Evolutionary conservation across 495 filamentous ascomycete genomes (phyloP).

Genomic region (Penicillium turbatum): DNA sequence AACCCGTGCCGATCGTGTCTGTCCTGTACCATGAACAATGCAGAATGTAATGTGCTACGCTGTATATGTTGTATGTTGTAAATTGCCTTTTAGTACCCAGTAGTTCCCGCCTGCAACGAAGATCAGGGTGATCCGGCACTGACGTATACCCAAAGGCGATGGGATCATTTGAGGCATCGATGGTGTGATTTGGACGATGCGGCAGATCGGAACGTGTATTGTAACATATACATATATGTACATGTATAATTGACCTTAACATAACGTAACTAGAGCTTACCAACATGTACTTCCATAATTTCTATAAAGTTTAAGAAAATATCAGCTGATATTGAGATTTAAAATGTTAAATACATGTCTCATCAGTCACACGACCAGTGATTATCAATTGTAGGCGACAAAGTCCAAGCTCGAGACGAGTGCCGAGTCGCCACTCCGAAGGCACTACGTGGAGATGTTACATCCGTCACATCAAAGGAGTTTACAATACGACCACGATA

Average conservation of each 20-base stretch:
- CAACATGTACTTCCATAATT: background rate
- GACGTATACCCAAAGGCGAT: conserved; percentile 32
- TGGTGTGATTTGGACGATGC: conserved; percentile 37
- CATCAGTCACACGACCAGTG: conserved; percentile 2
- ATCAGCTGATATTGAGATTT: too few relatives aligned
- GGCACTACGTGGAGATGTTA: conserved; percentile 1
- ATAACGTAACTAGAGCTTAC: too few relatives aligned
- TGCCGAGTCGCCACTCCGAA: conserved; percentile 14
- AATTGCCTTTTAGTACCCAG: background rate
- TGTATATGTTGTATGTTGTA: background rate
- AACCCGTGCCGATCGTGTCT: background rate
- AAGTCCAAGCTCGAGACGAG: background rate
- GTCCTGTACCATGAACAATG: background rate
- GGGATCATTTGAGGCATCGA: conserved; percentile 35
- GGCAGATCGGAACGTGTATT: background rate
- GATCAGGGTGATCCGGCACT: conserved; percentile 23
- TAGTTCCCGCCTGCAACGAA: conserved; percentile 22
- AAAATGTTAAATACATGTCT: background rate
- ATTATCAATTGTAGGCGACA: background rate
- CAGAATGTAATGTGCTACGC: too few relatives aligned
- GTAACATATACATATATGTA: background rate
- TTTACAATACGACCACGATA: conserved; percentile 6
- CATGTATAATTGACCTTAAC: background rate
- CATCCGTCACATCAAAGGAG: conserved; percentile 1
- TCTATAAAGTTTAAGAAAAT: too few relatives aligned